These are phyloP conservation scores for Glonium stellatum DNA, from an alignment of 495 filamentous ascomycete species.

Conservation along the genomic window DNA sequence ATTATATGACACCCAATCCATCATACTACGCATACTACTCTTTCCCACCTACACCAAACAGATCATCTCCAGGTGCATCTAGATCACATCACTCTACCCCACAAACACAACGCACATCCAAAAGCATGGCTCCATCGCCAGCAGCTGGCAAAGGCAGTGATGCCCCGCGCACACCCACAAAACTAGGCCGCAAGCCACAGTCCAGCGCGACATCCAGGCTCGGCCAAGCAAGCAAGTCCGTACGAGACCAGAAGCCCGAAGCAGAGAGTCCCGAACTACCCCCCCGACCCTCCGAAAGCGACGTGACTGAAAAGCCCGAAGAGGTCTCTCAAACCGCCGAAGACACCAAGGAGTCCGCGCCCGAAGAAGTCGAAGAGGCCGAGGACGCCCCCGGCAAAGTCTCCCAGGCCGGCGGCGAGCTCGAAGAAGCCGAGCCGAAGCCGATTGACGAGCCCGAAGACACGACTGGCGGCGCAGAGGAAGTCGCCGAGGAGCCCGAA, in stretches of 20 bases:
- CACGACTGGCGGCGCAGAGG: constrained; percentile 30
- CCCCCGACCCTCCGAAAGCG: constrained; percentile 27
- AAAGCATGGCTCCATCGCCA: constrained; percentile 41
- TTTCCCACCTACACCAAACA: constrained; percentile 44
- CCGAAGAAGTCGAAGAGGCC: constrained; percentile 18
- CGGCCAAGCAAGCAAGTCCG: constrained; percentile 31
- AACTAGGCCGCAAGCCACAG: constrained; percentile 44
- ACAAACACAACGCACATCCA: constrained; percentile 30
- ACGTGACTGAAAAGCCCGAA: constrained; percentile 15
- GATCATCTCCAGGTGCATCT: constrained; percentile 35
- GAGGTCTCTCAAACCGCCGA: constrained; percentile 8
- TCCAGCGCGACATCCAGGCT: constrained; percentile 40
- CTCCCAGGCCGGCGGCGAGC: constrained; percentile 28
- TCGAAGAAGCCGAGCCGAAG: constrained; percentile 34
- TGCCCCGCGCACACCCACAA: constrained; percentile 45
- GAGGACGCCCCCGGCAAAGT: constrained; percentile 34
- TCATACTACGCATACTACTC: constrained; percentile 47
- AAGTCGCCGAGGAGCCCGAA: constrained; percentile 20
- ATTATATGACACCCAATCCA: constrained; percentile 9
- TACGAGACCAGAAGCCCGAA: constrained; percentile 31
- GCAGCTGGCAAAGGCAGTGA: constrained; percentile 41
- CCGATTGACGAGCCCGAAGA: constrained; percentile 35
- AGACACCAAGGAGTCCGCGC: constrained; percentile 8
- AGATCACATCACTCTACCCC: constrained; percentile 33
- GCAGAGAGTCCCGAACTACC: constrained; percentile 34